Conservation (phyloP, 148 eudicot species). For the Vaccinium corymbosum region DNA sequence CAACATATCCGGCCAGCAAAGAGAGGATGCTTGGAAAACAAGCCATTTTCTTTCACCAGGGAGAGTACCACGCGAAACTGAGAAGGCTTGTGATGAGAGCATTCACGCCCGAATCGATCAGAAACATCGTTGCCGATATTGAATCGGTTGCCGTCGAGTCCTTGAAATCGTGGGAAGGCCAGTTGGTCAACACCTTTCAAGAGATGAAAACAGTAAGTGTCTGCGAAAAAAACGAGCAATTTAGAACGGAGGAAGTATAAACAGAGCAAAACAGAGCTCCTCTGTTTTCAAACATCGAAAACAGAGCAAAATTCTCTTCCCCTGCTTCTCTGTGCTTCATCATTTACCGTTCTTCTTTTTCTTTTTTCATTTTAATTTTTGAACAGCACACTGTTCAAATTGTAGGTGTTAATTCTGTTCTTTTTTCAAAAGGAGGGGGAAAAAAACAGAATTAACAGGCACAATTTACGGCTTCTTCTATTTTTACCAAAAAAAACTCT, state of each 20-base stretch:
- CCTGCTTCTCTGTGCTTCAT: neutral
- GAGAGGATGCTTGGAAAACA: constrained; percentile 92
- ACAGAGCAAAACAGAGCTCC: constrained; percentile 31
- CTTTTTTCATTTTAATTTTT: too few relatives aligned
- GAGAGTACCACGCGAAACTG: constrained; percentile 70
- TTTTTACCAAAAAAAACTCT: too few relatives aligned
- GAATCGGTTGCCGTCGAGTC: constrained; percentile 52
- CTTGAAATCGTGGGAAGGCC: constrained; percentile 47
- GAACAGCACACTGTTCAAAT: too few relatives aligned
- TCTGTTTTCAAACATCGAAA: constrained; percentile 25
- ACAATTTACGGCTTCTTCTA: too few relatives aligned
- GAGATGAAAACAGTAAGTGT: constrained; percentile 74
- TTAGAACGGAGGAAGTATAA: neutral
- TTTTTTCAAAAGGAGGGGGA: too few relatives aligned
- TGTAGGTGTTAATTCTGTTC: too few relatives aligned
- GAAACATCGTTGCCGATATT: constrained; percentile 45
- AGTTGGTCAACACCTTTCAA: constrained; percentile 64
- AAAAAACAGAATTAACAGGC: too few relatives aligned
- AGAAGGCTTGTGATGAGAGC: constrained; percentile 74
- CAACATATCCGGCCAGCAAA: constrained; percentile 96
- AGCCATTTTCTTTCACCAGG: constrained; percentile 88
- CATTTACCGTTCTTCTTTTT: too few relatives aligned
- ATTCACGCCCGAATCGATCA: constrained; percentile 65
- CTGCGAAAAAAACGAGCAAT: constrained; percentile 19
- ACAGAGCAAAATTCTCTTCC: neutral